Percentiles rank a stretch among this genome's conserved stretches.
Evolutionary conservation across 2,329 filamentous ascomycete genomes (phyloP).

Genomic region (Calonectria hawksworthii): DNA sequence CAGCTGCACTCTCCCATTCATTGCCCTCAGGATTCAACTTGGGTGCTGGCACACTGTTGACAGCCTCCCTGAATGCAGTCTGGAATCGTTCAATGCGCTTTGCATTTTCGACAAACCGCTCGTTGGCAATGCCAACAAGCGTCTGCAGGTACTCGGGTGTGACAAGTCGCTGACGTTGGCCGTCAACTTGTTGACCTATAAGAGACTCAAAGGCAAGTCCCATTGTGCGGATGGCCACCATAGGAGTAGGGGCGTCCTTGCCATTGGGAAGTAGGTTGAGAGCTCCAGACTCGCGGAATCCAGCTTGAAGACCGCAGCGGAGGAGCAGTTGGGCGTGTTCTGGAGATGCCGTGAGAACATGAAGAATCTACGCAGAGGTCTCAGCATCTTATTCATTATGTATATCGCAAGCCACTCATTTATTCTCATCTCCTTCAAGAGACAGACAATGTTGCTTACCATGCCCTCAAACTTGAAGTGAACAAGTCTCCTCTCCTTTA

Average conservation of each 20-base stretch:
- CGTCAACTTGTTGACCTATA: conserved; percentile 69
- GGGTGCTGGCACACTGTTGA: conserved; percentile 38
- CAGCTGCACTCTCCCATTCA: conserved; percentile 68
- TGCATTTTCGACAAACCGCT: conserved; percentile 78
- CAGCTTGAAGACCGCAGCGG: conserved; percentile 81
- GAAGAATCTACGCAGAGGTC: conserved; percentile 77
- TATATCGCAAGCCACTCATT: background rate
- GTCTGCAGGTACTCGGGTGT: conserved; percentile 75
- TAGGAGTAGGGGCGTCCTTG: conserved; percentile 66
- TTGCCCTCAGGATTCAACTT: conserved; percentile 52
- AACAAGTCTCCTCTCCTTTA: conserved; percentile 65
- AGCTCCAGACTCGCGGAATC: conserved; percentile 92
- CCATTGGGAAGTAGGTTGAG: conserved; percentile 69
- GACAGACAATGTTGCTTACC: conserved; percentile 69
- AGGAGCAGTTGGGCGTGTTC: conserved; percentile 82
- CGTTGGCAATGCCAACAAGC: conserved; percentile 79
- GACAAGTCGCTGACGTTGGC: conserved; percentile 65
- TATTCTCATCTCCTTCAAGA: conserved; percentile 2
- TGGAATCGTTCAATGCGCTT: conserved; percentile 77
- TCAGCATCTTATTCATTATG: conserved; percentile 36
- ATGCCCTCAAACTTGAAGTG: conserved; percentile 97
- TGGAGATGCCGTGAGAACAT: conserved; percentile 83
- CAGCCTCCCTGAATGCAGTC: conserved; percentile 59
- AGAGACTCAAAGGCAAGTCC: conserved; percentile 87
- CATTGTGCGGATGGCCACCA: conserved; percentile 88